phyloP scores from a whole-genome alignment of 768 basidiomycete species.

The Suillus clintonianus region DNA sequence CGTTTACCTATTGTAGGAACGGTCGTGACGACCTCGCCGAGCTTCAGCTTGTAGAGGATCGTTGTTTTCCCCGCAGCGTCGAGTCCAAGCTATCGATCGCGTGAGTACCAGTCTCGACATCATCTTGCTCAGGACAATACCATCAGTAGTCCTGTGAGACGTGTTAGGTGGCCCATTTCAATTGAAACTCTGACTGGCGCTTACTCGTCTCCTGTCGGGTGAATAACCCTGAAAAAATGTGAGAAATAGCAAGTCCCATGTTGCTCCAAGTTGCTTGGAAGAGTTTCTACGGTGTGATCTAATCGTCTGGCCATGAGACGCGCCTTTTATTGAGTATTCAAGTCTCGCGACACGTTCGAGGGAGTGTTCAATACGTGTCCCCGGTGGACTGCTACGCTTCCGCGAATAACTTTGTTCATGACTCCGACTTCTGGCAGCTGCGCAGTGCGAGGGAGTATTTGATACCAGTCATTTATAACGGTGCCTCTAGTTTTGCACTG shows the following conservation, averaged over 20 bases:
- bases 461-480: not conserved
- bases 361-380: not conserved
- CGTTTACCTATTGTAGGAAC: constrained; percentile 79
- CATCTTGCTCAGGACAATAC: not conserved
- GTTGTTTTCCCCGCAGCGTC: constrained; percentile 99
- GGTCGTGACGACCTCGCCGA: constrained; percentile 98
- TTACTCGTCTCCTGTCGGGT: not conserved
- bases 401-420: not conserved
- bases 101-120: not conserved
- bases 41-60: constrained; percentile 97
- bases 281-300: not conserved
- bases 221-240: not conserved
- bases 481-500: not conserved
- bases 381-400: not conserved
- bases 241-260: not conserved
- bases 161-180: not conserved
- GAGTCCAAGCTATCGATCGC: constrained; percentile 63
- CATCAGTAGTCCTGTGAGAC: not conserved
- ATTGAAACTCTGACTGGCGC: not conserved
- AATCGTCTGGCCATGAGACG: not conserved
- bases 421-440: not conserved
- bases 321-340: not conserved
- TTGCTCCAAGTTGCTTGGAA: not conserved
- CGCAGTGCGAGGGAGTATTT: not conserved
- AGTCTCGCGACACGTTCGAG: not conserved